A percentile compares a stretch with the other conserved stretches of the same genome.
These are phyloP conservation scores for Suillus hirtellus DNA, from an alignment of 768 basidiomycete genomes.

Conservation along the genomic window DNA sequence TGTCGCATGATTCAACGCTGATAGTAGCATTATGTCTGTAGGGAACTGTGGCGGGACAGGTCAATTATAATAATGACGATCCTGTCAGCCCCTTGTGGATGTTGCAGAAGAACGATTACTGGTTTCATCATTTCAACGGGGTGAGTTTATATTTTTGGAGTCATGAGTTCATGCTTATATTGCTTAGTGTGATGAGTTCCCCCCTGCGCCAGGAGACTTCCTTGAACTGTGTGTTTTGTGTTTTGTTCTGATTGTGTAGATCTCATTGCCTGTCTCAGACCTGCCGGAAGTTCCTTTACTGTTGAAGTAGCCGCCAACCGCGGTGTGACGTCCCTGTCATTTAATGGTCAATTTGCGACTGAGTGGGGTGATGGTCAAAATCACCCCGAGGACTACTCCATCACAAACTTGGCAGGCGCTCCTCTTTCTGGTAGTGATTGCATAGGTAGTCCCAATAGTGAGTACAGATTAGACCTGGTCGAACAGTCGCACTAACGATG, in stretches of 20 bases:
- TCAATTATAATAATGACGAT: slow-evolving; percentile 40
- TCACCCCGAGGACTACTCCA: slow-evolving; percentile 47
- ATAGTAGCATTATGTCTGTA: slow-evolving; percentile 12
- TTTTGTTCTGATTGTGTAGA: background rate
- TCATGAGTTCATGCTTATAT: slow-evolving; percentile 34
- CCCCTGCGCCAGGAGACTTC: slow-evolving; percentile 43
- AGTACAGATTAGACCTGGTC: slow-evolving; percentile 18
- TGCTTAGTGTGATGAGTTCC: slow-evolving; percentile 47
- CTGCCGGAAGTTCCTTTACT: slow-evolving; percentile 48
- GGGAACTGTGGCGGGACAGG: slow-evolving; percentile 29
- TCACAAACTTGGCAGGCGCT: slow-evolving; percentile 20
- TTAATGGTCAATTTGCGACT: slow-evolving; percentile 36
- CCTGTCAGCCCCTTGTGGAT: slow-evolving; percentile 46
- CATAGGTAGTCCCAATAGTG: slow-evolving; percentile 51
- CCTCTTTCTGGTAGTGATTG: slow-evolving; percentile 27
- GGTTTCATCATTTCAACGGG: slow-evolving; percentile 30
- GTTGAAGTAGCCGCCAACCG: slow-evolving; percentile 53
- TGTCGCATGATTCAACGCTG: background rate
- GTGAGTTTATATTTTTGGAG: slow-evolving; percentile 32
- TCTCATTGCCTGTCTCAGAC: slow-evolving; percentile 30
- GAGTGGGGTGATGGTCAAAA: slow-evolving; percentile 48
- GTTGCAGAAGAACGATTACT: slow-evolving; percentile 42
- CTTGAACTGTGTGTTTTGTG: slow-evolving; percentile 39
- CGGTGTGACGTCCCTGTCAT: slow-evolving; percentile 47
- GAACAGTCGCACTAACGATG: slow-evolving; percentile 4